These are phyloP conservation scores for Rutstroemia sp. DNA, from an alignment of 2,329 filamentous ascomycete species.

Conservation along the genomic window DNA sequence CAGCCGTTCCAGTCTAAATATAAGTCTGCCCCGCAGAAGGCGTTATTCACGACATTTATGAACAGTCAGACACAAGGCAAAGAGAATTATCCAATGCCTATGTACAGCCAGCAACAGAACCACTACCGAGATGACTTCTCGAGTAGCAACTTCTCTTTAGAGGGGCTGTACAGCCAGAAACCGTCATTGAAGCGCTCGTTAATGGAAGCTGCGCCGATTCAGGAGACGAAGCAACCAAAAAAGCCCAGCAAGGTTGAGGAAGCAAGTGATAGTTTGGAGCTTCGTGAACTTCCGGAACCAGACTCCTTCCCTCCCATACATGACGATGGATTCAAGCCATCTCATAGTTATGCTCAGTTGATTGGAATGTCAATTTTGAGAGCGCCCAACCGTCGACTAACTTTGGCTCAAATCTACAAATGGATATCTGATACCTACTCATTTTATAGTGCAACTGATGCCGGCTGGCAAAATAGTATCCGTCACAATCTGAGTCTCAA, in stretches of 20 bases:
- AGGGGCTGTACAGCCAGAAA: conserved; percentile 44
- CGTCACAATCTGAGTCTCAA: conserved; percentile 95
- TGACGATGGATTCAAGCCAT: conserved; percentile 84
- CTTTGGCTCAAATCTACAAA: conserved; percentile 93
- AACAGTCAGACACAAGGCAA: conserved; percentile 38
- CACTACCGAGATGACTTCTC: conserved; percentile 24
- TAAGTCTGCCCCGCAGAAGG: conserved; percentile 44
- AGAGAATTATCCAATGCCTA: conserved; percentile 42
- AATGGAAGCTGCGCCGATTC: conserved; percentile 66
- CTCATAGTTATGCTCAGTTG: conserved; percentile 87
- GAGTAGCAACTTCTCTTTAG: conserved; percentile 40
- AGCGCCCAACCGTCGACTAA: conserved; percentile 74
- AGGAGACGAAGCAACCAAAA: conserved; percentile 60
- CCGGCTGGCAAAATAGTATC: conserved; percentile 98
- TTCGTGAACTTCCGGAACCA: conserved; percentile 30
- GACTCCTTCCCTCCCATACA: conserved; percentile 69
- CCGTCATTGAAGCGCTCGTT: conserved; percentile 52
- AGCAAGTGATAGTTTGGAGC: conserved; percentile 38
- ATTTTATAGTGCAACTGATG: conserved; percentile 78
- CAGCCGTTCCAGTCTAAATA: conserved; percentile 49
- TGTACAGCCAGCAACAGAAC: conserved; percentile 41
- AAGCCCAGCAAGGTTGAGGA: conserved; percentile 50
- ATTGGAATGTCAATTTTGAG: conserved; percentile 96
- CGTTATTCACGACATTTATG: conserved; percentile 36
- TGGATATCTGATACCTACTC: conserved; percentile 96